Evolutionary conservation across 2,329 filamentous ascomycete species (phyloP), one percentile per base, ranked within the genome.

Genomic region (Talaromyces sp.): DNA sequence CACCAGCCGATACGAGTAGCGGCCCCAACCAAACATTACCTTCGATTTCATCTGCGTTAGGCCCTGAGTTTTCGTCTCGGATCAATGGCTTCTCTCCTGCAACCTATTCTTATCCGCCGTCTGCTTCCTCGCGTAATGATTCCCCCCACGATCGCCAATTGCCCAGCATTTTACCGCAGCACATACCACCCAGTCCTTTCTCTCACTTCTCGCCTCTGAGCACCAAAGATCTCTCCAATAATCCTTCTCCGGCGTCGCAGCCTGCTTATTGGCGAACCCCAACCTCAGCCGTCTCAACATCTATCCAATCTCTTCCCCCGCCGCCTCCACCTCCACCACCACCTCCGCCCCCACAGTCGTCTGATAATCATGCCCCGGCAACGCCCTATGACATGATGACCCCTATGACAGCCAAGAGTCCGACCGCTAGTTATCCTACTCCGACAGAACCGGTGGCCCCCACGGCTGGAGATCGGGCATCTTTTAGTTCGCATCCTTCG

Each of bases 11-110:
- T 4, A 65, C 57, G 37, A 45, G 43, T 16, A 62, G 36, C 24
- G 6, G 36, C 37, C 63, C 60, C 29, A 66, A 57, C 33, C 71
- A 70, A 58, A 72, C 58, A 41, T 61, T 79, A 7, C 77, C 77
- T 1, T 73, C 76, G 2, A 65, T 79, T 16, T 64, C 69, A 32
- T 70, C 70, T 7, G 66, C 74, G 19, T 62, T 77, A n/a, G 65
- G 65, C 19, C 56, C 72, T 37, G 71, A 70, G 16, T 58, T 64
- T 9, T 56, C 55, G 30, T 47, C 57, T 22, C 62, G 65, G 24
- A 56, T 62, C 54, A 65, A 64, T 58, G 57, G 56, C 36, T 51
- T 60, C 40, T 52, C 69, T 41, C 61, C 67, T 43, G 53, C 39
- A 45, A 57, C 55, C 57, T 65, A 48, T 37, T 66, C 51, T 17